A percentile compares a stretch with the other conserved stretches of the same genome.
Evolutionary conservation across 768 basidiomycete genomes (phyloP).

Genomic region (Russula foetens): DNA sequence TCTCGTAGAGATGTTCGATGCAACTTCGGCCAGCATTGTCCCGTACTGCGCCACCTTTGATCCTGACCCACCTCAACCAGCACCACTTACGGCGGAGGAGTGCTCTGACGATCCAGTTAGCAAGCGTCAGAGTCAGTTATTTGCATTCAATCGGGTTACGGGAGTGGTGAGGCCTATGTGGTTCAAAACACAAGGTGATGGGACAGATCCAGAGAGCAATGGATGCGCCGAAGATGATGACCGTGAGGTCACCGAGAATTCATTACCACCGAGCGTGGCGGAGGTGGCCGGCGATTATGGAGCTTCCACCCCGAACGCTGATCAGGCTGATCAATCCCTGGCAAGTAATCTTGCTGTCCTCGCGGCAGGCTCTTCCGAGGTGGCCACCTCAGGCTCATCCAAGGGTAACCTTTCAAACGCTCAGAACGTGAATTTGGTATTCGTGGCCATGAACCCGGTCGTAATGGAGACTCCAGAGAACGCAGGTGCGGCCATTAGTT

Average conservation of each 20-base stretch:
- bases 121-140: slow-evolving; percentile 45
- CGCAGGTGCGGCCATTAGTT: background rate
- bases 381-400: slow-evolving; percentile 11
- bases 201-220: slow-evolving; percentile 14
- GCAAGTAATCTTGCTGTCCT: background rate
- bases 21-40: slow-evolving; percentile 28
- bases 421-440: slow-evolving; percentile 47
- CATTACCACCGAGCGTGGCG: slow-evolving; percentile 9
- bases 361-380: slow-evolving; percentile 1
- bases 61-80: slow-evolving; percentile 38
- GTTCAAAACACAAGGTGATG: slow-evolving; percentile 27
- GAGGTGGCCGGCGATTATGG: background rate
- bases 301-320: background rate
- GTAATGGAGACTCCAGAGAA: slow-evolving; percentile 16
- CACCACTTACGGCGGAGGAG: slow-evolving; percentile 41
- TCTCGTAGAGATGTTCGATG: slow-evolving; percentile 36
- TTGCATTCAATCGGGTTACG: slow-evolving; percentile 43
- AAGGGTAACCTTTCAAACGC: slow-evolving; percentile 18
- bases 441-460: slow-evolving; percentile 35
- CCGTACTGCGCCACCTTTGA: slow-evolving; percentile 57
- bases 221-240: slow-evolving; percentile 18
- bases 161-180: slow-evolving; percentile 50
- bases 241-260: slow-evolving; percentile 5
- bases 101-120: slow-evolving; percentile 29
- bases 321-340: background rate